Evolutionary conservation across 768 basidiomycete genomes (phyloP).

Genomic region (Obba rivulosa): DNA sequence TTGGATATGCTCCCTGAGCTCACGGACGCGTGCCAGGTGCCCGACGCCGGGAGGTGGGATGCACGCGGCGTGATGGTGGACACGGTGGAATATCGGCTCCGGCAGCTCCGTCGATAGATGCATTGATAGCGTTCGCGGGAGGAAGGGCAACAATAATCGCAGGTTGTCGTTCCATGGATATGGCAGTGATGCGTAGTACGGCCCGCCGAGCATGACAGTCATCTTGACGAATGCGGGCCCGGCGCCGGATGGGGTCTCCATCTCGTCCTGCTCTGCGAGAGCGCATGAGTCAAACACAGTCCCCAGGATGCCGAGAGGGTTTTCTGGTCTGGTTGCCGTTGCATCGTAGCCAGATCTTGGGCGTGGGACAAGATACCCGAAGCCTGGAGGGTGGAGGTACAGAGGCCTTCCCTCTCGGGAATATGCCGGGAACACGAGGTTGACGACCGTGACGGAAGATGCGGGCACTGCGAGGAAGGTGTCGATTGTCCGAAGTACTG

Average conservation of each 20-base stretch:
- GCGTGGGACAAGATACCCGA: conserved; percentile 92
- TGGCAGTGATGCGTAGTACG: conserved; percentile 34
- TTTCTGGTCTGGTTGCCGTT: conserved; percentile 5
- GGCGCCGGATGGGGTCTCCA: conserved; percentile 12
- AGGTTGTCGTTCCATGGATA: no score
- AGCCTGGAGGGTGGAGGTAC: conserved; percentile 75
- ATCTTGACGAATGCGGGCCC: conserved; percentile 49
- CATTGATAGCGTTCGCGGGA: conserved; percentile 17
- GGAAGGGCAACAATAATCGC: conserved; percentile 10
- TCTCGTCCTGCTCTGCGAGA: conserved; percentile 51
- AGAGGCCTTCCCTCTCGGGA: conserved; percentile 24
- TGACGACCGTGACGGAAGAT: conserved; percentile 84
- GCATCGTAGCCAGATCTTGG: conserved; percentile 49
- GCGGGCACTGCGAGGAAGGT: conserved; percentile 65
- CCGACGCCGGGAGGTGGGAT: conserved; percentile 78
- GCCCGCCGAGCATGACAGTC: conserved; percentile 89
- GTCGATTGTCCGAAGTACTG: conserved; percentile 36
- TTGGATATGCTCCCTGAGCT: conserved; percentile 42
- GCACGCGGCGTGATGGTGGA: conserved; percentile 55
- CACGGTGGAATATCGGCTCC: conserved; percentile 46
- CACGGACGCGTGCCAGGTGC: conserved; percentile 63
- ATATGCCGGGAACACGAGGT: conserved; percentile 68
- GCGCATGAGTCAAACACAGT: conserved; percentile 87
- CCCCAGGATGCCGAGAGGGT: conserved; percentile 58
- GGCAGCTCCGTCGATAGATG: conserved; percentile 33